phyloP scores from a whole-genome alignment of 2,329 filamentous ascomycete genomes.

The Leptosphaerulina australis region DNA sequence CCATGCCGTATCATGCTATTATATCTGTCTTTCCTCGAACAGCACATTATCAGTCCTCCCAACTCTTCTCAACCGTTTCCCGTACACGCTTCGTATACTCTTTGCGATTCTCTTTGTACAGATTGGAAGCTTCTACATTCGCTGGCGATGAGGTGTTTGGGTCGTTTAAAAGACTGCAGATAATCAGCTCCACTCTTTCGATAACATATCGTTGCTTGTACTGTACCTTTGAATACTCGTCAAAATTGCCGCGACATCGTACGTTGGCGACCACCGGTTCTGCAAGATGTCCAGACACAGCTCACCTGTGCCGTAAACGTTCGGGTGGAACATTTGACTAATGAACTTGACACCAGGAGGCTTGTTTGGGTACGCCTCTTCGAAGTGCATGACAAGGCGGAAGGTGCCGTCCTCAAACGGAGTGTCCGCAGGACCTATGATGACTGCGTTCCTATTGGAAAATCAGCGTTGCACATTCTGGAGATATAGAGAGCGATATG shows the following conservation, averaged over 20 bases:
- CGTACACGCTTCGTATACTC: conserved; percentile 95
- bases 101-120: conserved; percentile 97
- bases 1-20: conserved; percentile 24
- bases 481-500: too few relatives aligned
- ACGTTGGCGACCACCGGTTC: conserved; percentile 98
- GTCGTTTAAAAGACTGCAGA: conserved; percentile 83
- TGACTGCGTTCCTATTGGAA: conserved; percentile 85
- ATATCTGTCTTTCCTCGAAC: conserved; percentile 7
- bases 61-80: conserved; percentile 99
- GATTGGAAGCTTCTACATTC: conserved; percentile 95
- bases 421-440: conserved; percentile 95
- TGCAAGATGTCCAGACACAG: conserved; percentile 96
- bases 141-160: conserved; percentile 98
- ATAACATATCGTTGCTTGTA: neutral
- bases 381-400: conserved; percentile 97
- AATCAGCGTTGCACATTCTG: conserved; percentile 32
- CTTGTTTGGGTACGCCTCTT: conserved; percentile 98
- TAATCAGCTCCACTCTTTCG: conserved; percentile 24
- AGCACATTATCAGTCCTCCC: conserved; percentile 73
- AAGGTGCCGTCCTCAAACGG: conserved; percentile 99
- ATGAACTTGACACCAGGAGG: conserved; percentile 98
- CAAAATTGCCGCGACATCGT: conserved; percentile 94
- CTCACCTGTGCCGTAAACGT: conserved; percentile 96
- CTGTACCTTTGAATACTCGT: conserved; percentile 94
- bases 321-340: conserved; percentile 98